Percentiles rank a stretch among this genome's conserved stretches.
Conservation (phyloP, 352 stramenopile genomes). For the Pythium aristosporum region DNA sequence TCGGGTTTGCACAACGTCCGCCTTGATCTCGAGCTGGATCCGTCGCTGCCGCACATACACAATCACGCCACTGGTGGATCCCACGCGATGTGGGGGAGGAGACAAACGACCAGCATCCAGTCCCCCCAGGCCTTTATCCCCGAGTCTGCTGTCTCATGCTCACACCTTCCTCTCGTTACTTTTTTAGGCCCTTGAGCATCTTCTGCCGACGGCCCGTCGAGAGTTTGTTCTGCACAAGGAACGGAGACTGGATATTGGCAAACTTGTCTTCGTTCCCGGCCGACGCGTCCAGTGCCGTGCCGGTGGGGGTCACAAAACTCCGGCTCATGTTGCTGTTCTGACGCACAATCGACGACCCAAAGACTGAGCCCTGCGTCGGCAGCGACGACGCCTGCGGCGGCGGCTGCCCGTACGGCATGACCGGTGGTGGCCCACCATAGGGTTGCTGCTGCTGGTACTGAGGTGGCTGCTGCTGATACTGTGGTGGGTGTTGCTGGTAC, state of each 20-base stretch:
- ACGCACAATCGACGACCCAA: conserved; percentile 23
- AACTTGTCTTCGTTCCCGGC: conserved; percentile 80
- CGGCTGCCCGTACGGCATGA: conserved; percentile 1
- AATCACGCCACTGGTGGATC: conserved; percentile 6
- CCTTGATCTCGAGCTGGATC: not conserved
- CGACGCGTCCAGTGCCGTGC: conserved; percentile 32
- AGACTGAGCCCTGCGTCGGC: conserved; percentile 18
- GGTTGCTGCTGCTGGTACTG: conserved; percentile 17
- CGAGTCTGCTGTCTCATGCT: conserved; percentile 1
- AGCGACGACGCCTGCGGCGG: conserved; percentile 18
- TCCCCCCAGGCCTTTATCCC: not conserved
- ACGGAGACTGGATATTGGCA: conserved; percentile 84
- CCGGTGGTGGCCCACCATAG: not conserved
- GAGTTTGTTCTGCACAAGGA: conserved; percentile 85
- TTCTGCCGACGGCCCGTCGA: conserved; percentile 83
- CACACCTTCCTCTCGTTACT: conserved; percentile 40
- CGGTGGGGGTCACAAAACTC: conserved; percentile 36
- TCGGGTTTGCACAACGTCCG: not conserved
- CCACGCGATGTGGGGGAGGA: not conserved
- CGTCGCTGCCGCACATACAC: conserved; percentile 9
- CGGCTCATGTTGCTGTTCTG: conserved; percentile 68
- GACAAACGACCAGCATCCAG: not conserved
- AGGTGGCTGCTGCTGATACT: conserved; percentile 24
- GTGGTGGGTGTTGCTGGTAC: conserved; percentile 11
- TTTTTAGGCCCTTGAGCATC: conserved; percentile 89